Percentiles rank a stretch among this genome's conserved stretches.
Conservation (phyloP, 768 basidiomycete species). For the Cystoderma amianthinum region DNA sequence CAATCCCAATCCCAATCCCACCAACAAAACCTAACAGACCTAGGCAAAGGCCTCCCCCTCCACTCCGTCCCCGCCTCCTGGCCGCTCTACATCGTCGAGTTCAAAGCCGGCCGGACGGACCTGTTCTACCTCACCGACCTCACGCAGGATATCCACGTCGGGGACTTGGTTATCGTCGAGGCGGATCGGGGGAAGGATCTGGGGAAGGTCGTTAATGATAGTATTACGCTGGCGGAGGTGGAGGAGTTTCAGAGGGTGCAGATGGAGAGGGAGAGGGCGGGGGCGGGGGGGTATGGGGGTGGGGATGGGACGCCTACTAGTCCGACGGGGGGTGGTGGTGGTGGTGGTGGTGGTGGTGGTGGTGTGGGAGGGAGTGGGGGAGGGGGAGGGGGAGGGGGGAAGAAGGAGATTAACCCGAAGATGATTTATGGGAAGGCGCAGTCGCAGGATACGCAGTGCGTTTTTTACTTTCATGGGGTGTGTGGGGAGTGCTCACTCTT, state of each 20-base stretch:
- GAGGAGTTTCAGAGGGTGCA: constrained; percentile 86
- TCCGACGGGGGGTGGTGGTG: constrained; percentile 32
- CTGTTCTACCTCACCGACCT: constrained; percentile 84
- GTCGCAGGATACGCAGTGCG: constrained; percentile 71
- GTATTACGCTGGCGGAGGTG: constrained; percentile 84
- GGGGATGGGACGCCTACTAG: constrained; percentile 38
- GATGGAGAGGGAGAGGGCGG: constrained; percentile 47
- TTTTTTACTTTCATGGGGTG: too few species aligned
- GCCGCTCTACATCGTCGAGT: constrained; percentile 95
- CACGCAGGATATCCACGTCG: constrained; percentile 58
- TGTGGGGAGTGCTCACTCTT: constrained; percentile 4
- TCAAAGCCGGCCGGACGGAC: constrained; percentile 95
- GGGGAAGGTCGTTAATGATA: constrained; percentile 88
- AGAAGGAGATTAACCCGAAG: constrained; percentile 96
- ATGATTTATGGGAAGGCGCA: constrained; percentile 89
- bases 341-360: constrained; percentile 15
- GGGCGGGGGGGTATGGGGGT: too few species aligned
- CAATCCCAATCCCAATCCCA: constrained; percentile 8
- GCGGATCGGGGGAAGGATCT: constrained; percentile 93
- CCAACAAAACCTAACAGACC: constrained; percentile 36
- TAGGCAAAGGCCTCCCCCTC: constrained; percentile 87
- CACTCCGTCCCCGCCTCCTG: constrained; percentile 75
- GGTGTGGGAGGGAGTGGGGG: constrained; percentile 21
- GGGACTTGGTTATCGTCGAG: constrained; percentile 94
- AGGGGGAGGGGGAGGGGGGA: constrained; percentile 26